Base-by-base conservation (phyloP, 345 rosid species). In the Pistacia atlantica region DNA sequence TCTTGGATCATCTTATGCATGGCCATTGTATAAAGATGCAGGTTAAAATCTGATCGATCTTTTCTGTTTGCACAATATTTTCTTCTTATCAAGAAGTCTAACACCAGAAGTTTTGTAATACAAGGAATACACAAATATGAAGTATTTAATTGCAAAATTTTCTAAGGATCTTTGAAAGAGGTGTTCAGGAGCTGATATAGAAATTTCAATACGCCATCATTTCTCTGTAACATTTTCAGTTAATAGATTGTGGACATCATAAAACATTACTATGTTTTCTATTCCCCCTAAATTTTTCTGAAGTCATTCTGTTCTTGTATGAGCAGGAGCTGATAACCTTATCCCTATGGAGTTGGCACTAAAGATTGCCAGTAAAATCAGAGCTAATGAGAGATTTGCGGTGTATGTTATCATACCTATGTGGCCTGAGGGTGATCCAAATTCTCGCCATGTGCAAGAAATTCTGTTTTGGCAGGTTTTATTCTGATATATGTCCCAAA, bases 401-500 rank as follows among this genome's bases (percentile, higher is more conserved):
- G 97, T 93, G 49, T 96, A 96, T 84, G 76, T 96, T n/a, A 77
- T 94, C 69, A 80, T 96, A 69, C 99, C 99, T 3, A 69, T 96
- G 93, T 96, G 99, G 99, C 99, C 99, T 31, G 99, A 96, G 84
- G 99, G 99, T 69, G 97, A 94, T 77, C 97, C 99, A 31, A 89
- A 86, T 69, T 60, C 93, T 76, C 6, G 70, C 94, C 37, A 22
- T 25, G 78, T 91, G 87, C 99, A 96, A 87, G 99, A 96, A 89
- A 94, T 96, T 83, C 90, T 96, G 72, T 90, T 38, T 73, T 96
- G 99, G 99, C 99, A 96, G 98, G 99, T 96, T 83, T 78, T 20
- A 5, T 38, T 35, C 54, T 52, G 35, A 31, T 64, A 10, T 37
- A 52, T 37, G 45, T 71, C 57, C 25, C 48, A 46, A 69, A 37